Evolutionary conservation across 495 filamentous ascomycete genomes (phyloP).

Genomic region (Elasticomyces elasticus): DNA sequence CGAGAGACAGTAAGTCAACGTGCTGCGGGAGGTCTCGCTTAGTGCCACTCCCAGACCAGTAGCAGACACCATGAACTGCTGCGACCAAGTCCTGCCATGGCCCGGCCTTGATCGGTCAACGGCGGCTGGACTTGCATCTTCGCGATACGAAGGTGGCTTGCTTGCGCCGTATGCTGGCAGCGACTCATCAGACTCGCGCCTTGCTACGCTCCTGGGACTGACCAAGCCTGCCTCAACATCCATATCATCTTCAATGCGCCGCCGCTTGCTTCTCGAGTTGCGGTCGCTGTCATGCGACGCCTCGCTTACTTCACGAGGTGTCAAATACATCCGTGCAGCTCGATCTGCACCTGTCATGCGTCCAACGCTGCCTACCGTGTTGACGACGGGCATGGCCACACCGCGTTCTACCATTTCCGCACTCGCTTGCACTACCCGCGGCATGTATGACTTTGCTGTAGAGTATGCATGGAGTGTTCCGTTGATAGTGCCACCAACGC

Average conservation of each 20-base stretch:
- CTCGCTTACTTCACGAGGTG: slow-evolving; percentile 32
- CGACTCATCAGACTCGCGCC: slow-evolving; percentile 36
- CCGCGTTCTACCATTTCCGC: slow-evolving; percentile 80
- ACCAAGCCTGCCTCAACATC: slow-evolving; percentile 33
- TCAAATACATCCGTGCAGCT: slow-evolving; percentile 66
- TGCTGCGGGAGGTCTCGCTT: slow-evolving; percentile 69
- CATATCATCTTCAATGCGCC: slow-evolving; percentile 38
- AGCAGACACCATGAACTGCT: slow-evolving; percentile 69
- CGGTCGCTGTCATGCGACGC: slow-evolving; percentile 37
- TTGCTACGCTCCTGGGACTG: slow-evolving; percentile 5
- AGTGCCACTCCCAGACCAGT: slow-evolving; percentile 79
- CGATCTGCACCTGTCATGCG: slow-evolving; percentile 76
- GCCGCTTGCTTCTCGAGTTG: slow-evolving; percentile 48
- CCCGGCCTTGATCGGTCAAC: slow-evolving; percentile 11
- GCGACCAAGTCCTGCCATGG: slow-evolving; percentile 54
- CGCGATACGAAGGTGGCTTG: slow-evolving; percentile 61
- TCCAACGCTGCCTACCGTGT: slow-evolving; percentile 69
- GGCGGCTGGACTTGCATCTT: slow-evolving; percentile 26
- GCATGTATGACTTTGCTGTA: slow-evolving; percentile 75
- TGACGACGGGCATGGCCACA: slow-evolving; percentile 68
- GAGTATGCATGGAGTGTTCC: slow-evolving; percentile 72
- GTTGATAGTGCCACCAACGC: slow-evolving; percentile 69
- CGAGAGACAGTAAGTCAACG: slow-evolving; percentile 64
- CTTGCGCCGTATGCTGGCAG: slow-evolving; percentile 73
- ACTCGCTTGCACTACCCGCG: slow-evolving; percentile 63